phyloP scores from a whole-genome alignment of 306 rosid species.

The Dalbergia cultrata region DNA sequence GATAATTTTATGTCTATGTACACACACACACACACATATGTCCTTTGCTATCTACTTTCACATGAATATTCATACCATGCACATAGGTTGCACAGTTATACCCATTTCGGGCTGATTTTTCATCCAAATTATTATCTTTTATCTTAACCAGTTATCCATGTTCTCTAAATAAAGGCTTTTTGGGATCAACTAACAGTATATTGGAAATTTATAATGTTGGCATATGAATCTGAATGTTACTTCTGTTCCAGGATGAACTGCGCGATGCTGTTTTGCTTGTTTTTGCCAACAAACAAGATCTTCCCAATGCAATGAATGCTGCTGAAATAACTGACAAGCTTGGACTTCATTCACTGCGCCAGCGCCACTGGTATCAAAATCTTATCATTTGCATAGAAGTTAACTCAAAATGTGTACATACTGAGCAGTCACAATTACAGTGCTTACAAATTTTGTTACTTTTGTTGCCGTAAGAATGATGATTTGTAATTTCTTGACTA shows the following conservation, averaged over 20 bases:
- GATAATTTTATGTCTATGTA: neutral
- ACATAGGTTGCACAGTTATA: neutral
- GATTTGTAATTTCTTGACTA: conserved; percentile 33
- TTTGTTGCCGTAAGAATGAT: neutral
- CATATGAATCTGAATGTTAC: conserved; percentile 26
- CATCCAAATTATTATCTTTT: neutral
- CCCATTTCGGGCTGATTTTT: neutral
- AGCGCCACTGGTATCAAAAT: conserved; percentile 89
- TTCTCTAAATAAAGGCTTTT: neutral
- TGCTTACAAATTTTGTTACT: neutral
- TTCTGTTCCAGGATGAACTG: conserved; percentile 83
- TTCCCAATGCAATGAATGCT: conserved; percentile 99
- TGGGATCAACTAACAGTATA: conserved; percentile 6
- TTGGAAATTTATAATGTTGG: conserved; percentile 9
- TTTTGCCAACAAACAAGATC: conserved; percentile 99
- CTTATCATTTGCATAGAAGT: conserved; percentile 30
- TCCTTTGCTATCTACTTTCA: neutral
- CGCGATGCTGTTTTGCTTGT: conserved; percentile 97
- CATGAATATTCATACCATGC: conserved; percentile 4
- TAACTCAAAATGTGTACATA: conserved; percentile 16
- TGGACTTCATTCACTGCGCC: conserved; percentile 96
- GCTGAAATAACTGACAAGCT: conserved; percentile 98
- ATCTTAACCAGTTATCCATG: neutral
- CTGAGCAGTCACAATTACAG: neutral
- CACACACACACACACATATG: neutral